Evolutionary conservation across 805 yeast genomes (phyloP), one percentile per base, ranked within the genome.

Genomic region (Yamadazyma ubonensis): DNA sequence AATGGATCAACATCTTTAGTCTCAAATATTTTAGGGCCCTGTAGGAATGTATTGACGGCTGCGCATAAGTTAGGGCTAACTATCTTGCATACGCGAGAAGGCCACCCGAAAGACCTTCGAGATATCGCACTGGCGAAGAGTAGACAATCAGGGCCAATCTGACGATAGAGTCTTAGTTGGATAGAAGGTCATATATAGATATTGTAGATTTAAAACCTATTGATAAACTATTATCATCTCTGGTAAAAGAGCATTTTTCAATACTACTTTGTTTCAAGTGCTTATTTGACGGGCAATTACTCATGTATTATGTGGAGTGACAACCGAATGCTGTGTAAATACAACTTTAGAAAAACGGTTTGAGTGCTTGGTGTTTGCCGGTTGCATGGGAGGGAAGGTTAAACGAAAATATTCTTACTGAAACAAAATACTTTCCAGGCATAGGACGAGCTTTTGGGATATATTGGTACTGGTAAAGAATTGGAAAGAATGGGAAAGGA

Each of bases 391-490:
- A 19, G 44, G 47, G 32, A 19, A 42, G 47, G 17, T 44, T 43
- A 17, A 38, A 37, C 30, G 25, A 16, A 2, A 22, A 20, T 5
- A 44, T 44, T 16, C 42, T 40, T 8, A 22, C 17, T 9, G 38
- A 37, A 17, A 26, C 42, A 3, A n/a, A 37, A 40, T 23, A 44
- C 36, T 15, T 44, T 44, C 33, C 37, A 32, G 26, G 44, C 47
- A 9, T 40, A 44, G 25, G 47, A 40, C 30, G 47, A 44, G 2
- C 32, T 44, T 10, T 63, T 0, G 62, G 71, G 14, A 38, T 65
- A 14, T 56, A 55, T 48, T 61, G 61, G 37, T 3, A n/a, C 11
- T 7, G 36, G 43, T 5, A 4, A 9, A 10, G 41, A 43, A 6
- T 43, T 43, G 37, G 31, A 26, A 4, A 20, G 20, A 10, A 20